Conservation (phyloP, 495 filamentous ascomycete genomes). For the Penicillium lagena region DNA sequence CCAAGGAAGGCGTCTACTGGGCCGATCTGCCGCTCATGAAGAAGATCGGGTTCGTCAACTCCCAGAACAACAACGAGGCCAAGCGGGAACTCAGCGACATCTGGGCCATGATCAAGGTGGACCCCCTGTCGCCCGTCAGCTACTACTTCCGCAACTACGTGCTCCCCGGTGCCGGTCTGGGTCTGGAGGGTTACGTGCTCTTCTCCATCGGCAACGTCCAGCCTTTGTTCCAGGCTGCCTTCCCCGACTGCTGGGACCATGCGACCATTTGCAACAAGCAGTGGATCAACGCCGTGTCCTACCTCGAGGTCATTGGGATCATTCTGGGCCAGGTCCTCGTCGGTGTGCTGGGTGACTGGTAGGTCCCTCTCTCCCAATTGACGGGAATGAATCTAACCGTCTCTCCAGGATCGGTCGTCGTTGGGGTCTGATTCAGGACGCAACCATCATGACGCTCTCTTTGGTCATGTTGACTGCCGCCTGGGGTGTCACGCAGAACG, state of each 20-base stretch:
- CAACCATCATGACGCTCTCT: constrained; percentile 85
- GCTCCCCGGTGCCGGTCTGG: constrained; percentile 79
- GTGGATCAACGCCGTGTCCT: constrained; percentile 73
- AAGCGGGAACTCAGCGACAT: constrained; percentile 57
- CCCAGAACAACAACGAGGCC: constrained; percentile 59
- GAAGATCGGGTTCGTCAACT: constrained; percentile 65
- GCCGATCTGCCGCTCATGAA: constrained; percentile 66
- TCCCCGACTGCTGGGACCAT: constrained; percentile 64
- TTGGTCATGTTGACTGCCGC: constrained; percentile 79
- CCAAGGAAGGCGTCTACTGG: constrained; percentile 77
- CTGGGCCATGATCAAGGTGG: constrained; percentile 70
- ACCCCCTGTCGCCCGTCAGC: constrained; percentile 71
- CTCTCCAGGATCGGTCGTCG: constrained; percentile 66
- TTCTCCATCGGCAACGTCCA: constrained; percentile 90
- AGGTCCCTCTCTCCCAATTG: constrained; percentile 1
- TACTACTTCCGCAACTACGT: constrained; percentile 86
- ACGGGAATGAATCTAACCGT: background rate
- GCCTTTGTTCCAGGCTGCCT: constrained; percentile 64
- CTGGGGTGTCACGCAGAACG: constrained; percentile 76
- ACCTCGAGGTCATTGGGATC: constrained; percentile 83
- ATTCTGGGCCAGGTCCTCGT: constrained; percentile 80
- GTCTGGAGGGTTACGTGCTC: constrained; percentile 85
- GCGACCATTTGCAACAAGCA: constrained; percentile 57
- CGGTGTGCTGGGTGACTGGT: constrained; percentile 57
- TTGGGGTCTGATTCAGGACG: constrained; percentile 90